phyloP scores from a whole-genome alignment of 1,139 yeast genomes.

The Sugiyamaella grinbergsii region DNA sequence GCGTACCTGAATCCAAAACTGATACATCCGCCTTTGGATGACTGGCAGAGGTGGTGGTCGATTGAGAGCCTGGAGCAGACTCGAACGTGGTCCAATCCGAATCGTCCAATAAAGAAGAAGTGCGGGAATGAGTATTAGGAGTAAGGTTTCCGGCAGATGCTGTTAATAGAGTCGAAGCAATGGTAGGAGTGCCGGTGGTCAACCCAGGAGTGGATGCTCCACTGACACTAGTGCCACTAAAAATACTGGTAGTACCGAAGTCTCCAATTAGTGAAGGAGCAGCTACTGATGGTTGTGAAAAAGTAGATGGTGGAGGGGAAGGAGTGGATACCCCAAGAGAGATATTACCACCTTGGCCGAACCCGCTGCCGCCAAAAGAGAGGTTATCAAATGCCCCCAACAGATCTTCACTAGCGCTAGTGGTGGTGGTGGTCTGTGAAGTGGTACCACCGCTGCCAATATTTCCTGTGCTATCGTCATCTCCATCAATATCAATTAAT shows the following conservation, averaged over 20 bases:
- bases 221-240: conserved; percentile 40
- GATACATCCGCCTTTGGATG: conserved; percentile 24
- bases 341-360: conserved; percentile 48
- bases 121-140: conserved; percentile 18
- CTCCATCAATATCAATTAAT: conserved; percentile 84
- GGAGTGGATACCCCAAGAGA: conserved; percentile 38
- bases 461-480: conserved; percentile 38
- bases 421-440: conserved; percentile 26
- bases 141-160: conserved; percentile 3
- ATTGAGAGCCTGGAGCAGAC: conserved; percentile 25
- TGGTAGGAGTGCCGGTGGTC: conserved; percentile 32
- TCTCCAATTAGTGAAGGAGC: conserved; percentile 17
- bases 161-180: conserved; percentile 38
- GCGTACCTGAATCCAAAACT: conserved; percentile 42
- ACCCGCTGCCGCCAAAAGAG: conserved; percentile 47
- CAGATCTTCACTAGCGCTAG: conserved; percentile 56
- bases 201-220: conserved; percentile 7
- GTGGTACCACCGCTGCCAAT: conserved; percentile 34
- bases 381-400: conserved; percentile 70
- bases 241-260: conserved; percentile 29
- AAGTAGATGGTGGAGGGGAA: conserved; percentile 27
- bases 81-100: conserved; percentile 27
- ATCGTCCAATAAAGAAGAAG: conserved; percentile 23
- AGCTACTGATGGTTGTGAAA: conserved; percentile 39
- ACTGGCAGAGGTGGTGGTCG: conserved; percentile 19